A percentile compares a stretch with the other conserved stretches of the same genome.
Evolutionary conservation across 75 land plant species (phyloP).

Genomic region (Adiantum capillusveneris): DNA sequence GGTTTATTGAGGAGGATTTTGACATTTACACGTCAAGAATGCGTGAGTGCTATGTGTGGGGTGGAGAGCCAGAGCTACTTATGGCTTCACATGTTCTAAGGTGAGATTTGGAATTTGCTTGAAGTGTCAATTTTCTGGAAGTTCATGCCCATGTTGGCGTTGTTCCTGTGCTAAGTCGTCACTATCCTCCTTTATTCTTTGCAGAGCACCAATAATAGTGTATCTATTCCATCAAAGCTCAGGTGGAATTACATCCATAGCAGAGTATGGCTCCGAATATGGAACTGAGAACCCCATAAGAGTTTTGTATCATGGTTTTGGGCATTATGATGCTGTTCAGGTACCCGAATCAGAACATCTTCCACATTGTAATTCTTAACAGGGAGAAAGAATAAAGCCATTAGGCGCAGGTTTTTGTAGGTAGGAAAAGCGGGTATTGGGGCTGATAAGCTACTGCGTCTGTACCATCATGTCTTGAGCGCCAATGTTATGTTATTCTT

Average conservation of each 20-base stretch:
- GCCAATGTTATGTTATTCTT: too few species aligned
- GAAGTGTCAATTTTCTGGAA: background rate
- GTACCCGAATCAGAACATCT: too few species aligned
- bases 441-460: too few species aligned
- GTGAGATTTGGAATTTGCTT: slow-evolving; percentile 34
- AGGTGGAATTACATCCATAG: slow-evolving; percentile 72
- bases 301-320: slow-evolving; percentile 97
- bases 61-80: slow-evolving; percentile 94
- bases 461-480: too few species aligned
- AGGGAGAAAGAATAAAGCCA: too few species aligned
- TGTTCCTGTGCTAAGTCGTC: too few species aligned
- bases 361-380: too few species aligned
- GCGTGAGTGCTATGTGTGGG: slow-evolving; percentile 92
- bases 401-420: too few species aligned
- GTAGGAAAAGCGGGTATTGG: too few species aligned
- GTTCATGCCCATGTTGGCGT: too few species aligned
- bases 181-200: too few species aligned
- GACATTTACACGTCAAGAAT: slow-evolving; percentile 70
- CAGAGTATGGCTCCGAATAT: slow-evolving; percentile 95
- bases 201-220: slow-evolving; percentile 93
- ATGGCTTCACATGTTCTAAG: slow-evolving; percentile 95
- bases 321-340: slow-evolving; percentile 90
- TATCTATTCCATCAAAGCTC: slow-evolving; percentile 55
- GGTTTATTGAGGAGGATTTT: slow-evolving; percentile 97
- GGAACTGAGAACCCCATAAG: slow-evolving; percentile 75